Conservation (phyloP, 352 stramenopile genomes). For the Globisporangium echinulatum region DNA sequence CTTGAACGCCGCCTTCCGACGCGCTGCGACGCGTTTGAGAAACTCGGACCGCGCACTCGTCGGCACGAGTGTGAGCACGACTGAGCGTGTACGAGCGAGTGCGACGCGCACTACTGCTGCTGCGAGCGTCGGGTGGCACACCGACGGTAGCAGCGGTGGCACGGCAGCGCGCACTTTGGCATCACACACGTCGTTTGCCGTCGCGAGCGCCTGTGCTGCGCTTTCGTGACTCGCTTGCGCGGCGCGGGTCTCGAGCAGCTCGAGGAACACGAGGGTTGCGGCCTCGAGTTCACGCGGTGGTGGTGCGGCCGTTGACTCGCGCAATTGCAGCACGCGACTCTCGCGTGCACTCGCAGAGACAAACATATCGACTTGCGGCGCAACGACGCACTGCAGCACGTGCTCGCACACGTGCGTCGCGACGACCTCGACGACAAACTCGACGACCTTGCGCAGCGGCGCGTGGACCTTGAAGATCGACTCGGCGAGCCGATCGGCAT, state of each 20-base stretch:
- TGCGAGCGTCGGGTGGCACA: conserved; percentile 29
- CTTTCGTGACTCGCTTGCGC: conserved; percentile 22
- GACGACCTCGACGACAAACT: conserved; percentile 58
- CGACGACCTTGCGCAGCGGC: conserved; percentile 41
- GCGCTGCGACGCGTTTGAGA: conserved; percentile 30
- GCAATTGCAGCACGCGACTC: conserved; percentile 8
- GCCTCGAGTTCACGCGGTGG: conserved; percentile 1
- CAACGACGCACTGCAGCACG: conserved; percentile 36
- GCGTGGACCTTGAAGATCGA: conserved; percentile 62
- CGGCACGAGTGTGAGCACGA: conserved; percentile 27
- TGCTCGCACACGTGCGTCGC: conserved; percentile 59
- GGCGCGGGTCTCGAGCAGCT: conserved; percentile 32
- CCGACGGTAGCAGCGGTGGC: conserved; percentile 28
- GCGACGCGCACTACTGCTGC: conserved; percentile 28
- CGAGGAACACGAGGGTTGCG: conserved; percentile 20
- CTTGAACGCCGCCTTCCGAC: conserved; percentile 41
- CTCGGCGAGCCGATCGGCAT: conserved; percentile 29
- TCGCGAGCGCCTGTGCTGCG: conserved; percentile 18
- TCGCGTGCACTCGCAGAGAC: conserved; percentile 30
- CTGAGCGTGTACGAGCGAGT: conserved; percentile 21
- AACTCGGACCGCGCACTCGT: conserved; percentile 47
- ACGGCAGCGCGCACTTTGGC: conserved; percentile 25
- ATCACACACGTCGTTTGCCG: conserved; percentile 26
- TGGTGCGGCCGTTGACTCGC: conserved; percentile 7
- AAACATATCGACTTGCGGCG: conserved; percentile 31